Evolutionary conservation across 257 asterid species (phyloP), one percentile per base, ranked within the genome.

Genomic region (Rauvolfia tetraphylla): DNA sequence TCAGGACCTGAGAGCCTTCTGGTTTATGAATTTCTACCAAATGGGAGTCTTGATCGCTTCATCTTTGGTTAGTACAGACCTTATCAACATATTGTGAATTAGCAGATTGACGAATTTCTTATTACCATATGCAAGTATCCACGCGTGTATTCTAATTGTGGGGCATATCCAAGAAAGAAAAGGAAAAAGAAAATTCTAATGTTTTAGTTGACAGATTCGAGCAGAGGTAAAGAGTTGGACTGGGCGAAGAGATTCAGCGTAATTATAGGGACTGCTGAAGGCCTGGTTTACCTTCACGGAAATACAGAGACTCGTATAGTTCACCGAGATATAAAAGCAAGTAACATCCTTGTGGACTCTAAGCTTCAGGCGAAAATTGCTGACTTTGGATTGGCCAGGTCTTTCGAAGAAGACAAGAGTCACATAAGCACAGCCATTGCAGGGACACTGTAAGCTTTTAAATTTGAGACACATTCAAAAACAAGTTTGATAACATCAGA

Each of bases 1-100:
- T 71, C 81, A 29, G 85, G 85, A 57, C 81, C 85, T 0, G 85
- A 82, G 68, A 82, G 78, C 71, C 75, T 82, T 62, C 85, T 82
- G 46, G 83, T 79, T 20, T 82, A 82, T n/a, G 85, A 82, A 63
- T 75, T 41, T 29, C 63, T 82, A 0, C 83, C 76, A 54, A 82
- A 82, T 76, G 65, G 29, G 75, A 82, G 85, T 66, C 85, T 82
- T 71, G 85, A 82, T 66, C 75, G 61, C 63, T 79, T 79, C 80
- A 70, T 82, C 44, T 82, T 82, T 56, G 85, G 85, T 82, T 39
- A 79, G 85, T 59, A 22, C 57, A 46, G 1, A 42, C 57, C 27
- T 36, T n/a, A 36, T 0, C 3, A 56, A 23, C 13, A 56, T 10
- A 6, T 56, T 13, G 62, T 23, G 12, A 56, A 23, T 6, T 56